Percentiles rank a stretch among this genome's conserved stretches.
Evolutionary conservation across 768 basidiomycete genomes (phyloP).

Genomic region (Cyclocybe cylindracea): DNA sequence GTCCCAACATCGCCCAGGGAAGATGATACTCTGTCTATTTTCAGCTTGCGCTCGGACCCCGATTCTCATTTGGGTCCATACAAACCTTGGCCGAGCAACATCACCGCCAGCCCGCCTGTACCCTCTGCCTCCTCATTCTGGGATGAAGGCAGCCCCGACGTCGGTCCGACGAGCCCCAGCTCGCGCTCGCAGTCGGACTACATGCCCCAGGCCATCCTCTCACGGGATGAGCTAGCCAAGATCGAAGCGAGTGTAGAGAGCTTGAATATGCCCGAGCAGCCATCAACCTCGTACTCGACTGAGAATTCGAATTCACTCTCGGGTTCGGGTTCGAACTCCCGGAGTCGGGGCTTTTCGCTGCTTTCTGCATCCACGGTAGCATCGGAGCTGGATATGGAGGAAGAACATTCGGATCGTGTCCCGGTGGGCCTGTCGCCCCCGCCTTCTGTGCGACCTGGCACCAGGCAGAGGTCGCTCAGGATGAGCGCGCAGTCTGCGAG

Average conservation of each 20-base stretch:
- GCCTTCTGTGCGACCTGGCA: conserved; percentile 20
- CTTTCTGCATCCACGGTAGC: conserved; percentile 39
- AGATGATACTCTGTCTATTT: conserved; percentile 57
- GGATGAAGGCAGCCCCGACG: conserved; percentile 45
- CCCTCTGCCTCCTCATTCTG: conserved; percentile 37
- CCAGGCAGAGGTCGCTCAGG: conserved; percentile 9
- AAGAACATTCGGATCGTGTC: conserved; percentile 19
- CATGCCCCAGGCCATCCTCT: conserved; percentile 66
- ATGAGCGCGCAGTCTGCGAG: conserved; percentile 1
- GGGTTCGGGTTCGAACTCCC: conserved; percentile 14
- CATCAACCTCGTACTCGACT: conserved; percentile 6
- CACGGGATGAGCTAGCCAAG: conserved; percentile 62
- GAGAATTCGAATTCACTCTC: no score
- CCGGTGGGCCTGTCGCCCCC: conserved; percentile 27
- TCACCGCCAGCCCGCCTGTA: conserved; percentile 19
- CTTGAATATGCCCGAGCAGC: conserved; percentile 5
- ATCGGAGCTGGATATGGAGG: conserved; percentile 26
- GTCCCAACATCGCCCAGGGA: conserved; percentile 30
- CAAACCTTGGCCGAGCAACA: conserved; percentile 23
- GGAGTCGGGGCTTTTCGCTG: conserved; percentile 36
- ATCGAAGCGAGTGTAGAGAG: conserved; percentile 53
- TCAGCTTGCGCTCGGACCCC: conserved; percentile 50
- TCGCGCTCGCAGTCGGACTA: conserved; percentile 41
- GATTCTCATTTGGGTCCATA: conserved; percentile 30
- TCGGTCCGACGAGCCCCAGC: conserved; percentile 35